Base-by-base conservation (phyloP, 169 alveolate species). In the Plasmodium inui region DNA sequence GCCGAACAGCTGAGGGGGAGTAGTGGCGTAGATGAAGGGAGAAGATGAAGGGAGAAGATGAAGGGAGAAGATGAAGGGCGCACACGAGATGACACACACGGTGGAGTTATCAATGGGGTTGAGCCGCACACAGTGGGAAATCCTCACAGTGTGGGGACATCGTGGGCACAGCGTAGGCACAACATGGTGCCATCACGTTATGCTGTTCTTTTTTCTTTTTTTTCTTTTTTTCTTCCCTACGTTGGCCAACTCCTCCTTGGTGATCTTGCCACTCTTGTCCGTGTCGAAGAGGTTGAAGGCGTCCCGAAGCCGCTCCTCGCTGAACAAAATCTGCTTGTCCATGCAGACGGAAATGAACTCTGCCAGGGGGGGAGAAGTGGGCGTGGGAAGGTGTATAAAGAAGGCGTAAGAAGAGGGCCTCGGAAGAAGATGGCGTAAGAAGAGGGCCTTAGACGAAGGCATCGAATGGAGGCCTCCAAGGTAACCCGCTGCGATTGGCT, bases 341-440 rank as follows among this genome's bases (percentile, higher is more conserved):
- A 97, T 95, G 82, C 97, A 96, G 46, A 96, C 98, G 57, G 98
- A 95, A 79, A 98, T 96, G 91, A 97, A 97, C 74, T 97, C 99
- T 93, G 95, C 79, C 74, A 2, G 74, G 26, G 74, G 74, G 74
- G 14, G 2, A 1, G 41, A 39, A 37, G 19, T 46, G 3, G 57
- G 17, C 10, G 28, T 10, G 19, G 17, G 4, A 14, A 22, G 9
- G 46, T 34, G 39, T 34, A 4, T n/a, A 83, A 34, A 83, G 12
- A 6, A 8, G 14, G 70, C 3, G 70, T 17, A 53, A 53, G 5
- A 55, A 55, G 10, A 8, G 22, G 78, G 9, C 7, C 10, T 7
- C 26, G 30, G 19, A 9, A n/a, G 14, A 9, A n/a, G 14, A 10
- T 55, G 28, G 41, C 34, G 28, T 57, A 37, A 17, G 4, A 55